These are phyloP conservation scores for Gentiana macrophylla DNA, from an alignment of 257 asterid species.

Conservation along the genomic window DNA sequence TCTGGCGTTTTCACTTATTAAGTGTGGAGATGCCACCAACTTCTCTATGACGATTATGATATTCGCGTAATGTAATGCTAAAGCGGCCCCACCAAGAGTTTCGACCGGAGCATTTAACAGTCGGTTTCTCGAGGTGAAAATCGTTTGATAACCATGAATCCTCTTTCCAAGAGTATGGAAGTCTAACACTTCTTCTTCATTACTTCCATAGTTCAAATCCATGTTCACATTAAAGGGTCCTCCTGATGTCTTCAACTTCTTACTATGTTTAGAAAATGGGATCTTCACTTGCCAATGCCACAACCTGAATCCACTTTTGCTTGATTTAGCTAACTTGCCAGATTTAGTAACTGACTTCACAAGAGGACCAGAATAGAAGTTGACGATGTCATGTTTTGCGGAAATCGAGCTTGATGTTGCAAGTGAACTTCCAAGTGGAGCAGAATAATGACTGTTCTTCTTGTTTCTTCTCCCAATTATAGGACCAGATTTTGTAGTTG, in stretches of 20 bases:
- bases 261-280: constrained; percentile 20
- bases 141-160: constrained; percentile 17
- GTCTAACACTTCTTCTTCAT: constrained; percentile 15
- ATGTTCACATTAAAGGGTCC: constrained; percentile 26
- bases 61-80: constrained; percentile 80
- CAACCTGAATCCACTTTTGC: constrained; percentile 31
- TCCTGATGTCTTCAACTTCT: constrained; percentile 18
- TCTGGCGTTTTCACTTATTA: constrained; percentile 82
- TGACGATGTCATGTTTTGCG: constrained; percentile 24
- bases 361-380: constrained; percentile 62
- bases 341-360: constrained; percentile 34
- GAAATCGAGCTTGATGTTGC: constrained; percentile 28
- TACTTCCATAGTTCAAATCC: constrained; percentile 3
- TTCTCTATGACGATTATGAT: constrained; percentile 72
- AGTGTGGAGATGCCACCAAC: constrained; percentile 64
- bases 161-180: constrained; percentile 19
- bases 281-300: constrained; percentile 41
- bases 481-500: constrained; percentile 60
- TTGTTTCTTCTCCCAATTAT: constrained; percentile 36
- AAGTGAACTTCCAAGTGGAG: constrained; percentile 42
- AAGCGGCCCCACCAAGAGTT: constrained; percentile 73
- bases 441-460: constrained; percentile 33
- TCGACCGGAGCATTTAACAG: constrained; percentile 56
- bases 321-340: constrained; percentile 31
- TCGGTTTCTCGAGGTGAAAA: constrained; percentile 27